Base-by-base conservation (phyloP, 768 basidiomycete species). In the Filobasidium wieringae region DNA sequence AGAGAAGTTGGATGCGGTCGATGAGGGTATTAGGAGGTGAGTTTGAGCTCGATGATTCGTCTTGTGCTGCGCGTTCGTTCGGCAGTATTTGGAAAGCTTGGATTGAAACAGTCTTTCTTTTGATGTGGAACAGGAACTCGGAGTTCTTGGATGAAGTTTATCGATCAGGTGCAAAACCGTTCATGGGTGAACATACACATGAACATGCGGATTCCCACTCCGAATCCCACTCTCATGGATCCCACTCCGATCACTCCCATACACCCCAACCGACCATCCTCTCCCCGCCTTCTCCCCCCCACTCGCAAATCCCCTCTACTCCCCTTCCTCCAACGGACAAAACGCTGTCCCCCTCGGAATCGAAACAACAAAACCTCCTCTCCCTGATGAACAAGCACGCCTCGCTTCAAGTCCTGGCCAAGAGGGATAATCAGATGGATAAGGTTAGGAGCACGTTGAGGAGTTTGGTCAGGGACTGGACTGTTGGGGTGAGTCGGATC, bases 391-490 rank as follows among this genome's bases (percentile, higher is more conserved):
- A 52, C 32, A 45, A 60, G 12, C 60, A 57, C 0, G 57, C 39
- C 7, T 39, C 41, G 15, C 26, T 54, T 17, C 33, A 43, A 5
- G 37, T 19, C n/a, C 45, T 39, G 43, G 32, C 17, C 22, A 14
- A 22, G 33, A 47, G 41, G 27, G 66, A 72, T 58, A 29, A 58
- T 11, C 45, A 64, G 7, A 68, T 89, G 82, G 89, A 95, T 69
- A 92, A 93, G 68, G 76, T 97, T 37, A 77, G 90, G 58, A 91
- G 88, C 67, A 93, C 91, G 0, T 74, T 96, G 36, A 88, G 93
- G 68, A 90, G 93, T 66, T 85, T 93, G 52, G 90, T 90, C 9
- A 80, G 91, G 12, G 91, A 97, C 68, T 97, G 92, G 91, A 87
- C 86, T 59, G 80, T 78, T 62, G 85, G 88, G 77, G 88, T 89